These are phyloP conservation scores for Lactuca saligna DNA, from an alignment of 129 eudicot species.

Conservation along the genomic window DNA sequence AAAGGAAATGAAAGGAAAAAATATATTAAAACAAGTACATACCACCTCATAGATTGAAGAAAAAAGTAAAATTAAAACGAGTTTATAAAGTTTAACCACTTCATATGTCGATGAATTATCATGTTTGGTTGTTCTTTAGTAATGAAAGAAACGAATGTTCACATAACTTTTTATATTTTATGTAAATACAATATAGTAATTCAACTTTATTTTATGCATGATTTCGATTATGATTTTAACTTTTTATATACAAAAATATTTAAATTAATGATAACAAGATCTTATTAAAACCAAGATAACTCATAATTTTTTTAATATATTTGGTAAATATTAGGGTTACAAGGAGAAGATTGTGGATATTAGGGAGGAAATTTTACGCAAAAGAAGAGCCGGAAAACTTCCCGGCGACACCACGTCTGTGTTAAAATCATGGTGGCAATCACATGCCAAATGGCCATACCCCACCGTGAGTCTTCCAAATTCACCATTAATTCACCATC, in stretches of 20 bases:
- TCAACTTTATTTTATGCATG: no score
- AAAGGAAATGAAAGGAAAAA: no score
- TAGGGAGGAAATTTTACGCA: slow-evolving; percentile 80
- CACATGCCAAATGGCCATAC: slow-evolving; percentile 94
- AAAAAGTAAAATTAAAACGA: no score
- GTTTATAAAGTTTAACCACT: no score
- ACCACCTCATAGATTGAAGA: no score
- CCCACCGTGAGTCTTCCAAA: slow-evolving; percentile 58
- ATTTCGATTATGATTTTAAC: neutral
- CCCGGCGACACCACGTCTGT: slow-evolving; percentile 91
- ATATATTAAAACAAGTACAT: no score
- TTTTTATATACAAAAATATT: no score
- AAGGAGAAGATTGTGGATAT: slow-evolving; percentile 88
- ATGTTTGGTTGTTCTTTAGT: neutral
- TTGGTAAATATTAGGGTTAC: slow-evolving; percentile 52
- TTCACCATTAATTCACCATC: neutral
- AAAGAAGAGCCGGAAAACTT: slow-evolving; percentile 88
- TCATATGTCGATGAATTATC: no score
- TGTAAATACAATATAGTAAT: neutral
- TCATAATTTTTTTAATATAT: no score
- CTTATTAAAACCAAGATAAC: neutral
- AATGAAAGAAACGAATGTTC: neutral
- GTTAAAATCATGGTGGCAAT: slow-evolving; percentile 90
- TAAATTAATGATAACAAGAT: no score
- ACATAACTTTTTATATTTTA: no score